These are phyloP conservation scores for Syzygium oleosum DNA, from an alignment of 345 rosid genomes.

Conservation along the genomic window DNA sequence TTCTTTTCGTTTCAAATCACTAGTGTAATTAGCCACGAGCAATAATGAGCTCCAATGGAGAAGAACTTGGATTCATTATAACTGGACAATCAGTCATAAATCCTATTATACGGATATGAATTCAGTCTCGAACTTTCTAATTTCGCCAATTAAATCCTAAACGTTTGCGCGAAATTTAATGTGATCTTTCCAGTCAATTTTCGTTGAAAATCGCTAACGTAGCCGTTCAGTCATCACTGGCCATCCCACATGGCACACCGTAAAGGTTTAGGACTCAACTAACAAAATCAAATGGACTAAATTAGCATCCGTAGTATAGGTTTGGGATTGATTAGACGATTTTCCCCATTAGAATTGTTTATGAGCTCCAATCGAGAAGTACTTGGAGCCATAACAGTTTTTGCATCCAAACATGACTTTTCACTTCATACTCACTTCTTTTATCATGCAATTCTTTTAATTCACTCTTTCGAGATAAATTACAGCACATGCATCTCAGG, in stretches of 20 bases:
- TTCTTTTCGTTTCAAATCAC: background rate
- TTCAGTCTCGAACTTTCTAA: background rate
- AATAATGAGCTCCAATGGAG: background rate
- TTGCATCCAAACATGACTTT: background rate
- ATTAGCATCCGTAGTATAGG: accelerated
- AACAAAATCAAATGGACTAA: accelerated
- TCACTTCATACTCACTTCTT: background rate
- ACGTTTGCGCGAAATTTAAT: accelerated
- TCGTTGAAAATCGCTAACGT: accelerated
- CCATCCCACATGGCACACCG: background rate
- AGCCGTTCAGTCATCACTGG: accelerated
- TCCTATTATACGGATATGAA: background rate
- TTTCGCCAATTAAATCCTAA: no score
- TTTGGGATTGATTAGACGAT: background rate
- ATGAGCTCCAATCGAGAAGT: background rate
- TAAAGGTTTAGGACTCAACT: accelerated
- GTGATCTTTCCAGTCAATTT: background rate
- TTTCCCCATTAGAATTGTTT: background rate
- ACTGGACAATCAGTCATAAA: background rate
- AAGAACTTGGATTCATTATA: background rate
- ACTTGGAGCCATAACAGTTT: background rate
- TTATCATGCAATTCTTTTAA: background rate
- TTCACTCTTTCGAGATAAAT: background rate
- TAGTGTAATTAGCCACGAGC: background rate
- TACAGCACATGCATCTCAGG: background rate